A percentile compares a stretch with the other conserved stretches of the same genome.
These are phyloP conservation scores for Syzygium jambos DNA, from an alignment of 345 rosid species.

Conservation along the genomic window DNA sequence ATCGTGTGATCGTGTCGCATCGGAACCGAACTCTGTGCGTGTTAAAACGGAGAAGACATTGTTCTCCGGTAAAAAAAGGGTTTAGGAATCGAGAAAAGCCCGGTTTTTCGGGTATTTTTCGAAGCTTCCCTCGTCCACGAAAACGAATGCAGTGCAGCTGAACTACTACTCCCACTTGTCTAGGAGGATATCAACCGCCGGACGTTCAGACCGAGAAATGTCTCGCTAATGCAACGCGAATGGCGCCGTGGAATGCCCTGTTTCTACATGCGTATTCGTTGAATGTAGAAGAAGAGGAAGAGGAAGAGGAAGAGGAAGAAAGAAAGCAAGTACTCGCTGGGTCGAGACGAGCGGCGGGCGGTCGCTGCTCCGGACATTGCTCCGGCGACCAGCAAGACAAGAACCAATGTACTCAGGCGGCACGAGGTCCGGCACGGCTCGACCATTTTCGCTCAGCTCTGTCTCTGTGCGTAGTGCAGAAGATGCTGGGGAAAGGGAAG, in stretches of 20 bases:
- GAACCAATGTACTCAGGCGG: neutral
- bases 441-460: neutral
- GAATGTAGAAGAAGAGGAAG: neutral
- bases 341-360: neutral
- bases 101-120: neutral
- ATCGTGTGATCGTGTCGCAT: neutral
- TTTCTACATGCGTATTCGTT: neutral
- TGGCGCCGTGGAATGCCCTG: neutral
- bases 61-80: neutral
- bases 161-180: neutral
- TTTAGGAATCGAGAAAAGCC: neutral
- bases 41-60: neutral
- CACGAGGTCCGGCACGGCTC: neutral
- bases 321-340: neutral
- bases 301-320: neutral
- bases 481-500: neutral
- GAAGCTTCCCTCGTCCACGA: neutral
- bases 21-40: neutral
- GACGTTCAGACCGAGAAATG: neutral
- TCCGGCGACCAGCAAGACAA: neutral
- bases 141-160: neutral
- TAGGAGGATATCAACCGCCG: neutral
- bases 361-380: neutral
- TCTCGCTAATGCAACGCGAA: too few relatives aligned
- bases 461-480: neutral